Conservation (phyloP, 2,329 filamentous ascomycete species). For the Cryphonectria parasitica region DNA sequence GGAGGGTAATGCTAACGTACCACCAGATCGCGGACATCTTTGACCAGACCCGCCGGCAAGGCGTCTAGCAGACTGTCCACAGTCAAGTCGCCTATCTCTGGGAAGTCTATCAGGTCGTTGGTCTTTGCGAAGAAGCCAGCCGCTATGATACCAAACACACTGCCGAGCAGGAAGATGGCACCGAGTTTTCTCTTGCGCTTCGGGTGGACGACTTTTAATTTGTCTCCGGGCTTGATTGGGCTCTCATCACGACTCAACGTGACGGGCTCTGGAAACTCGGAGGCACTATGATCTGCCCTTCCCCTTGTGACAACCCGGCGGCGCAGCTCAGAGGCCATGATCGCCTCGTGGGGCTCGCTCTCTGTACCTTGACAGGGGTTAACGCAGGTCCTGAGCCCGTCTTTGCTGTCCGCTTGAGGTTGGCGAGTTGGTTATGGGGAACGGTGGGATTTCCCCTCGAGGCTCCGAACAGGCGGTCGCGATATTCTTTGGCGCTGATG, state of each 20-base stretch:
- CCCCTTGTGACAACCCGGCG: slow-evolving; percentile 30
- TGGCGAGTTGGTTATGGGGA: neutral
- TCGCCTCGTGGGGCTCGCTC: slow-evolving; percentile 15
- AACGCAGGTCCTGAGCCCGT: slow-evolving; percentile 6
- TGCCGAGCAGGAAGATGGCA: slow-evolving; percentile 85
- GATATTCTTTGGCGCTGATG: slow-evolving; percentile 11
- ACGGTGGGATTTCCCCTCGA: slow-evolving; percentile 2
- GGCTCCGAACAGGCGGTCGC: neutral
- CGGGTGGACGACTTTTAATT: slow-evolving; percentile 52
- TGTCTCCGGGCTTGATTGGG: slow-evolving; percentile 40
- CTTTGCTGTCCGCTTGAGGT: slow-evolving; percentile 4
- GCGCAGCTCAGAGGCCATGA: slow-evolving; percentile 30
- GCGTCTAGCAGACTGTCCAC: slow-evolving; percentile 87
- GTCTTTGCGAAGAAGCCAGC: slow-evolving; percentile 88
- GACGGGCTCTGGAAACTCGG: slow-evolving; percentile 35
- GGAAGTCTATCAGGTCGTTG: slow-evolving; percentile 86
- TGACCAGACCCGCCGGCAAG: slow-evolving; percentile 81
- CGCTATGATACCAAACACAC: slow-evolving; percentile 85
- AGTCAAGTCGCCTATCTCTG: slow-evolving; percentile 71
- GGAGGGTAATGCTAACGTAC: slow-evolving; percentile 52
- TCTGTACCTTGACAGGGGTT: slow-evolving; percentile 11
- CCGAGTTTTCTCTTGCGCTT: slow-evolving; percentile 74
- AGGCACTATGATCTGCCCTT: slow-evolving; percentile 32
- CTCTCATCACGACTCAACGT: slow-evolving; percentile 40
- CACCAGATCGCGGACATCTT: slow-evolving; percentile 83